Base-by-base conservation (phyloP, 495 filamentous ascomycete genomes). In the Trichoderma orchidacearum region DNA sequence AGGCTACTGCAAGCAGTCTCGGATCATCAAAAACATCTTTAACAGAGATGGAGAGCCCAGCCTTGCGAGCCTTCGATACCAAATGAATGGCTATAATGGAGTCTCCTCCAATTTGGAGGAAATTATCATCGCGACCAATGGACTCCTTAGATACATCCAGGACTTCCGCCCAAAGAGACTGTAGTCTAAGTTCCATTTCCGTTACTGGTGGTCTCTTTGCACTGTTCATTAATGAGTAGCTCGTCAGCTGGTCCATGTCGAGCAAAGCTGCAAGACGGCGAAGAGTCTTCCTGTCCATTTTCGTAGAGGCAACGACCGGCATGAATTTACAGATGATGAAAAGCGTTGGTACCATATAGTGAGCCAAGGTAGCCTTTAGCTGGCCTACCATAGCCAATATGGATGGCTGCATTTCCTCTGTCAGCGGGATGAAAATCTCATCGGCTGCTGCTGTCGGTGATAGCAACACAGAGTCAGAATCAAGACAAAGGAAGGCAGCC, bases 111-210 rank as follows among this genome's bases (percentile, higher is more conserved):
- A 45, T 45, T 6, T 45, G 36, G 11, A 52, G 17, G 13, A 52
- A 52, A 18, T 18, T 52, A 25, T 52, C 50, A 31, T 52, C 23
- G 23, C 25, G 25, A 31, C 50, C 38, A 15, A 79, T 72, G 7
- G 67, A 52, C n/a, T 69, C 68, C 0, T 59, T 36, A 1, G 52
- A 12, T 1, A 77, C 58, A 1, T 65, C 65, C 0, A 82, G 66
- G 0, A 76, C 68, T 1, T 66, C 62, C 4, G 70, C 71, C 80
- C 78, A 81, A 5, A 73, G 59, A 1, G 64, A 52, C 32, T 64
- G 72, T 0, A 83, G 63, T 13, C 58, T 61, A 29, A 6, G 63
- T 17, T 57, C 50, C 23, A n/a, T 52, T 18, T 21, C 45, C 4
- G 45, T 51, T 29, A 11, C 5, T 9, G 45, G 45, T 21, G 45